Percentiles rank a stretch among this genome's conserved stretches.
phyloP scores from a whole-genome alignment of 2,329 filamentous ascomycete species.

The Sporothrix brunneoviolacea region DNA sequence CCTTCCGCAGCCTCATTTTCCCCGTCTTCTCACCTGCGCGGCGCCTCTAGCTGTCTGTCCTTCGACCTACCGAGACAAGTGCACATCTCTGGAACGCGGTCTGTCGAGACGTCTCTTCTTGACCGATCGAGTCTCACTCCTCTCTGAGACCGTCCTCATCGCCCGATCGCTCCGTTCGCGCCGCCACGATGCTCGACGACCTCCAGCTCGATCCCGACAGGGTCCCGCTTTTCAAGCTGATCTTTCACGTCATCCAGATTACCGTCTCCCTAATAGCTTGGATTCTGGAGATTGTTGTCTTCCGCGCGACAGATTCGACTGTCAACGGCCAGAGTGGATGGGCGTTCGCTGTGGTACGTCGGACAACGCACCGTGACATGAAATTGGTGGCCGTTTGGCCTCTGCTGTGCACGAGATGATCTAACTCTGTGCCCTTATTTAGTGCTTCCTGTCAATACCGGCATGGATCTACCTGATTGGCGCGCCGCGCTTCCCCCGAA shows the following conservation, averaged over 20 bases:
- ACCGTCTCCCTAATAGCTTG: slow-evolving; percentile 49
- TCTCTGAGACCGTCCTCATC: neutral
- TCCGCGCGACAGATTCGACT: slow-evolving; percentile 39
- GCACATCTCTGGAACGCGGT: too few species aligned
- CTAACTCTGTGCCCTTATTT: too few species aligned
- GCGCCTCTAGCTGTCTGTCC: too few species aligned
- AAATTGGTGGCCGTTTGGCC: too few species aligned
- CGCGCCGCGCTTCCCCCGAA: slow-evolving; percentile 57
- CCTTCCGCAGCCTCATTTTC: neutral
- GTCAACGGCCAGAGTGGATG: slow-evolving; percentile 55
- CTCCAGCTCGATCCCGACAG: slow-evolving; percentile 48
- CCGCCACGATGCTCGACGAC: slow-evolving; percentile 35
- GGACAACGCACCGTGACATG: neutral
- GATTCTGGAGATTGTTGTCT: slow-evolving; percentile 54
- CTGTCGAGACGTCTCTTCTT: neutral
- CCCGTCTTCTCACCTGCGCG: neutral
- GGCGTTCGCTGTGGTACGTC: slow-evolving; percentile 56
- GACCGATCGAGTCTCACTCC: too few species aligned
- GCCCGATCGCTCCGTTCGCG: too few species aligned
- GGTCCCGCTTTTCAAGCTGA: slow-evolving; percentile 50
- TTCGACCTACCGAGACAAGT: too few species aligned
- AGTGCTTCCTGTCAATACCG: slow-evolving; percentile 60
- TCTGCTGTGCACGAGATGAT: too few species aligned
- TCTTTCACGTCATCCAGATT: slow-evolving; percentile 50
- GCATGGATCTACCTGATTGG: slow-evolving; percentile 60